These are phyloP conservation scores for Clitocybe nebularis DNA, from an alignment of 1,284 basidiomycete genomes.

Conservation along the genomic window DNA sequence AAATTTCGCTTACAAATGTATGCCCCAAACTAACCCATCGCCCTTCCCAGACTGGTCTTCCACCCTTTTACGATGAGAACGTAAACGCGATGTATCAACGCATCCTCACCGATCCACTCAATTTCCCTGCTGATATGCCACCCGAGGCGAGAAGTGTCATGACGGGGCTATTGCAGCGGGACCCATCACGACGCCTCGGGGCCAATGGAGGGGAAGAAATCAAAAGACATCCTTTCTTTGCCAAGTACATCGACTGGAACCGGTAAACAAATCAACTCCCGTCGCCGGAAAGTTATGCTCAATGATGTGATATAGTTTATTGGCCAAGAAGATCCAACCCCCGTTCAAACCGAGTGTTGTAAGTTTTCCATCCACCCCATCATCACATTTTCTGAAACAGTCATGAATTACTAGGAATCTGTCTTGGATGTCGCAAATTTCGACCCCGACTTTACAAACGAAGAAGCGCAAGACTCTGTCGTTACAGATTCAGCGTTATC, in stretches of 20 bases:
- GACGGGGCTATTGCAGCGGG: conserved; percentile 83
- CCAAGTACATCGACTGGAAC: conserved; percentile 92
- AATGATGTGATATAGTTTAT: conserved; percentile 43
- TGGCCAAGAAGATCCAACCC: conserved; percentile 95
- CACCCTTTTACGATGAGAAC: conserved; percentile 98
- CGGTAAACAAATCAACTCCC: conserved; percentile 34
- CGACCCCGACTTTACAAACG: conserved; percentile 92
- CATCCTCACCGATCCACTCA: conserved; percentile 90
- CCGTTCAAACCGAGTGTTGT: conserved; percentile 98
- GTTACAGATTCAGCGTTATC: conserved; percentile 90
- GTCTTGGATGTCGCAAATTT: conserved; percentile 88
- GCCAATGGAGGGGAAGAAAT: conserved; percentile 95
- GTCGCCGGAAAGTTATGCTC: conserved; percentile 2
- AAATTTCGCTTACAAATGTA: conserved; percentile 5
- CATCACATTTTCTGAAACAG: background rate
- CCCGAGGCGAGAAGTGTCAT: conserved; percentile 89
- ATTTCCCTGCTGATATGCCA: conserved; percentile 90
- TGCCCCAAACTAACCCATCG: background rate
- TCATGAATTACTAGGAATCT: conserved; percentile 51
- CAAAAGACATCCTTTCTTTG: conserved; percentile 94
- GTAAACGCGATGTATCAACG: conserved; percentile 98
- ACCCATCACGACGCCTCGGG: conserved; percentile 83
- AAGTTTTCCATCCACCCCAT: conserved; percentile 27
- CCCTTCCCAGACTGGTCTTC: conserved; percentile 75
- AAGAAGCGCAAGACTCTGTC: conserved; percentile 90